Evolutionary conservation across 208 protist genomes (phyloP), one percentile per base, ranked within the genome.

Genomic region (Leishmania turanica): DNA sequence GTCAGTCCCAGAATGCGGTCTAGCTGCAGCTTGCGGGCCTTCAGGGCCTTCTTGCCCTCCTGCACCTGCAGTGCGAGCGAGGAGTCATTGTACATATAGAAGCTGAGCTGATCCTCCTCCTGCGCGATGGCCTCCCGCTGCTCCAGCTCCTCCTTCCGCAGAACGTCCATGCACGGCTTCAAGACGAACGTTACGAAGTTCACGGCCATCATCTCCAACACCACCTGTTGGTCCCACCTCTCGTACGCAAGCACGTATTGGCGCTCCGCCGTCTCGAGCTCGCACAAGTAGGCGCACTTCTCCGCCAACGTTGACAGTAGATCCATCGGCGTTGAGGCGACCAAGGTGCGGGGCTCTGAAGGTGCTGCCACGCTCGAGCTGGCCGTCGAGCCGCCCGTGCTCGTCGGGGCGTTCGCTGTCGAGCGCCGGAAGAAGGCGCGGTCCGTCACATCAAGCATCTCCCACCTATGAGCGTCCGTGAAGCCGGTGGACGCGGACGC

Each of bases 141-240:
- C 78, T 79, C 71, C 31, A 77, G 81, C 84, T 96, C 94, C 37
- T 77, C 77, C 47, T 73, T 65, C 37, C 89, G 80, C 76, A 97
- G 77, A 49, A 91, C 82, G 34, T 96, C 90, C 78, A 95, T 83
- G 78, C 89, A 88, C 11, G 93, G 91, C 77, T 90, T 90, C 60
- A 97, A 71, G 27, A 97, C 90, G 80, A 91, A 93, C 13, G 89
- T 94, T 6, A 96, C 90, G 81, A 92, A 97, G 71, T 82, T 78
- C 68, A 95, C 90, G 34, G 89, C 84, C 90, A 95, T 96, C 91
- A 96, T 94, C 80, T 97, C 90, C 2, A 79, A 79, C 13, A 92
- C 62, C 0, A 95, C 88, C 34, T 87, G 86, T 40, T 88, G 80
- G 54, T 93, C 91, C 92, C 90, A 96, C 37, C 78, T 70, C 83